Evolutionary conservation across 2,329 filamentous ascomycete species (phyloP), one percentile per base, ranked within the genome.

Genomic region (Epichloe gansuensis): DNA sequence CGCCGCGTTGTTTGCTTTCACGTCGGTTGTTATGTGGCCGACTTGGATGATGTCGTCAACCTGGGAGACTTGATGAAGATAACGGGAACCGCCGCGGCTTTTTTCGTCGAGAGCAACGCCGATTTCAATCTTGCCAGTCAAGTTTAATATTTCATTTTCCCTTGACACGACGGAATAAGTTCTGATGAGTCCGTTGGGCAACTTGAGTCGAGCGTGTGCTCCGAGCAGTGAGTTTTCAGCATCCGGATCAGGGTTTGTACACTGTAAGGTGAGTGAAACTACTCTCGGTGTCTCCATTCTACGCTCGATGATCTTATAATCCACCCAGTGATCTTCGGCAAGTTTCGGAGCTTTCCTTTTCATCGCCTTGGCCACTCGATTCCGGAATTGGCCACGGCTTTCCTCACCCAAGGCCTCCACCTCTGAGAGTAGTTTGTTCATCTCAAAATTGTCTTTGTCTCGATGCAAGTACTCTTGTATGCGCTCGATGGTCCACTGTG

Each of bases 401-500:
- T 78, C 75, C 8, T 69, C 67, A 3, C 75, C 75, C 36, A 81
- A 70, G 15, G 69, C 71, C 8, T 71, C 71, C 34, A 82, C 71
- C 2, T 68, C 66, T 0, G 75, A 71, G 3, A 84, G 68, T 59
- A 75, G 72, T 47, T 70, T 67, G 46, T 77, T 75, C 70, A 76
- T 77, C 40, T 67, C 73, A 1, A 68, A 58, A 57, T 82, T 73
- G 36, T 70, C 69, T 27, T 66, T 71, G 35, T 77, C 73, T 6
- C 76, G 69, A 61, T 82, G 80, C 39, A 84, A 64, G 56, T 78
- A 84, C 63, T 82, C 76, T 62, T 84, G 81, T 0, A 85, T 67
- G 11, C 75, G 69, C 61, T 80, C 77, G 36, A 85, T 72, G 0
- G 80, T 81, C 82, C 82, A 85, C 41, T 69, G 58, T 0, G 80